Evolutionary conservation across 2,329 filamentous ascomycete genomes (phyloP).

Genomic region (Fonsecaea monophora): DNA sequence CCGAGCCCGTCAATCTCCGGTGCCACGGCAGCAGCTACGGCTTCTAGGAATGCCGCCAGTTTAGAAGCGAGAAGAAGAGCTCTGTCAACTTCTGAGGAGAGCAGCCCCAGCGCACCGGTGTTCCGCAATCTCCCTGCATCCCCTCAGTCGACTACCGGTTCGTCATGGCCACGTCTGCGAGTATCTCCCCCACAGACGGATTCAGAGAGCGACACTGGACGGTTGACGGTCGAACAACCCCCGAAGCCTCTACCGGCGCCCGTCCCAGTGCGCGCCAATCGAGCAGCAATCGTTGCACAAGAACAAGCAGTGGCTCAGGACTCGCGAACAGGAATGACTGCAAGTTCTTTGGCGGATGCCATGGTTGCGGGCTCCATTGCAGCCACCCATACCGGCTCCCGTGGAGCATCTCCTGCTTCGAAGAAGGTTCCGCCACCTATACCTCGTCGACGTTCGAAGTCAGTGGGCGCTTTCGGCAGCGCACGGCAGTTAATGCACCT

Average conservation of each 20-base stretch:
- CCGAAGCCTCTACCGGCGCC: slow-evolving; percentile 27
- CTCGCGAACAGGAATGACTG: slow-evolving; percentile 37
- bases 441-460: slow-evolving; percentile 49
- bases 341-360: slow-evolving; percentile 53
- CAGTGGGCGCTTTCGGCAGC: slow-evolving; percentile 45
- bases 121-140: slow-evolving; percentile 7
- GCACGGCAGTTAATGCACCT: slow-evolving; percentile 41
- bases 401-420: slow-evolving; percentile 45
- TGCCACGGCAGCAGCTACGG: slow-evolving; percentile 28
- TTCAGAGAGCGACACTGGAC: slow-evolving; percentile 27
- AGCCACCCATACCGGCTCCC: slow-evolving; percentile 50
- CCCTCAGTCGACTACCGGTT: slow-evolving; percentile 8
- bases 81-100: slow-evolving; percentile 25
- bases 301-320: slow-evolving; percentile 21
- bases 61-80: slow-evolving; percentile 24
- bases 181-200: slow-evolving; percentile 30
- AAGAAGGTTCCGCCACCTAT: slow-evolving; percentile 47
- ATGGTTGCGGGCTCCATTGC: slow-evolving; percentile 57
- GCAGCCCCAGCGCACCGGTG: slow-evolving; percentile 12
- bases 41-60: slow-evolving; percentile 32
- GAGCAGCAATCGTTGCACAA: slow-evolving; percentile 29
- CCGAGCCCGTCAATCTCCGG: slow-evolving; percentile 26
- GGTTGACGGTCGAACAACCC: background rate
- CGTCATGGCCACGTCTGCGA: slow-evolving; percentile 19
- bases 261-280: slow-evolving; percentile 20